phyloP scores from a whole-genome alignment of 768 basidiomycete species.

The Guyanaporus albipodus region DNA sequence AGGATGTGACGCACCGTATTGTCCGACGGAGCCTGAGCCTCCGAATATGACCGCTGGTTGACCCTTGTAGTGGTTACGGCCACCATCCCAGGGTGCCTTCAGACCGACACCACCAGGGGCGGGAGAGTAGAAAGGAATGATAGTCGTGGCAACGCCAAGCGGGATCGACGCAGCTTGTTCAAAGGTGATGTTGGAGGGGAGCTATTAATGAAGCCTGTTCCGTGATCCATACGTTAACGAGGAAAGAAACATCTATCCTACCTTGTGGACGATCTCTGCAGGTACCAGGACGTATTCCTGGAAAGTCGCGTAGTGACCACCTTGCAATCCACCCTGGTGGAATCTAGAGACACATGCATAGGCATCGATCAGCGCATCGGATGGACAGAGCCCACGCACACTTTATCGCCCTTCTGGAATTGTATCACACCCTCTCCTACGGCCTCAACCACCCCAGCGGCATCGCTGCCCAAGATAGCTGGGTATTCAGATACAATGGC shows the following conservation, averaged over 20 bases:
- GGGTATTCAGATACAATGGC: no score
- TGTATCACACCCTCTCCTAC: no score
- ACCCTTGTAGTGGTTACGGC: slow-evolving; percentile 24
- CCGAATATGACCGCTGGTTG: slow-evolving; percentile 32
- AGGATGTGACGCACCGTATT: slow-evolving; percentile 23
- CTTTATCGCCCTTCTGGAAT: no score
- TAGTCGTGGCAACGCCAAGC: slow-evolving; percentile 29
- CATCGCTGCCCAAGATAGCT: no score
- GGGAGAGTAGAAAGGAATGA: slow-evolving; percentile 28
- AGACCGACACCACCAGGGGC: slow-evolving; percentile 20
- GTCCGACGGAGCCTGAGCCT: slow-evolving; percentile 34
- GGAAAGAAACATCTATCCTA: neutral
- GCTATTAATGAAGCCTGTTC: slow-evolving; percentile 7
- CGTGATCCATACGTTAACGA: no score
- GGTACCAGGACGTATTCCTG: slow-evolving; percentile 21
- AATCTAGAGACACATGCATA: neutral
- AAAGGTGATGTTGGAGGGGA: slow-evolving; percentile 31
- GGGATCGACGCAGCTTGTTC: slow-evolving; percentile 36
- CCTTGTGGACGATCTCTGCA: slow-evolving; percentile 16
- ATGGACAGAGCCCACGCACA: no score
- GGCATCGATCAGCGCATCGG: no score
- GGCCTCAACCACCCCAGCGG: no score
- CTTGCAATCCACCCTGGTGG: neutral
- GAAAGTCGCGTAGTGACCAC: slow-evolving; percentile 3
- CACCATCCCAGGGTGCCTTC: slow-evolving; percentile 26